A percentile compares a stretch with the other conserved stretches of the same genome.
phyloP scores from a whole-genome alignment of 768 basidiomycete genomes.

The Podaxis sp. region DNA sequence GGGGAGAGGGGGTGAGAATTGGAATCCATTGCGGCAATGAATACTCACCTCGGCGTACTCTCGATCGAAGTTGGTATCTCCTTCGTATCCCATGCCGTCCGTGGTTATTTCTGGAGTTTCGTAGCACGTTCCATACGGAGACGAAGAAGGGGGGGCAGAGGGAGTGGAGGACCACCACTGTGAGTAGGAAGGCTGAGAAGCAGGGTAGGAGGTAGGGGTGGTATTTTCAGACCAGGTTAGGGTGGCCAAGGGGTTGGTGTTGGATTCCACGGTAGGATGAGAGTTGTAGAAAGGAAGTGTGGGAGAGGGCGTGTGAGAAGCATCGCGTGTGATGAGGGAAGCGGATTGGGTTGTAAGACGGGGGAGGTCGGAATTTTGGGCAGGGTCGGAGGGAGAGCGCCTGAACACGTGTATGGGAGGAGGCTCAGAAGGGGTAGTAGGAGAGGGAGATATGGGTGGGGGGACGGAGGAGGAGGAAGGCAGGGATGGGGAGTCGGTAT shows the following conservation, averaged over 20 bases:
- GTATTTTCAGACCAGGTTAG: constrained; percentile 3
- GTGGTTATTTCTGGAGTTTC: constrained; percentile 12
- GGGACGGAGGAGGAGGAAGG: neutral
- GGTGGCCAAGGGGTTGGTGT: neutral
- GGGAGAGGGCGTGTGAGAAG: constrained; percentile 10
- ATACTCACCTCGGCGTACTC: constrained; percentile 22
- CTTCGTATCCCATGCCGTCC: constrained; percentile 24
- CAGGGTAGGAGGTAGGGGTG: neutral
- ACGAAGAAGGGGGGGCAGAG: constrained; percentile 6
- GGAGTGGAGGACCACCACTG: constrained; percentile 1
- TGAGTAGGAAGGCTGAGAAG: constrained; percentile 1
- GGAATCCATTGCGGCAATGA: neutral
- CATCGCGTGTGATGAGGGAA: constrained; percentile 7
- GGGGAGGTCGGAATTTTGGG: constrained; percentile 9
- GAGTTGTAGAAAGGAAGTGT: neutral
- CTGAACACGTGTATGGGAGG: constrained; percentile 46
- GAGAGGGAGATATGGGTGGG: neutral
- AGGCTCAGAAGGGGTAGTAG: neutral
- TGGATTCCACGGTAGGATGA: neutral
- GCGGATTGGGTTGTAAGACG: neutral
- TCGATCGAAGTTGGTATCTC: constrained; percentile 18
- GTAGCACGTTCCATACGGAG: constrained; percentile 7
- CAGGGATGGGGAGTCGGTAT: neutral
- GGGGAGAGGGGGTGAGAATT: neutral
- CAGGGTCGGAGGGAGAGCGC: constrained; percentile 47